These are phyloP conservation scores for Rhododendron ovatum DNA, from an alignment of 148 eudicot species.

Conservation along the genomic window DNA sequence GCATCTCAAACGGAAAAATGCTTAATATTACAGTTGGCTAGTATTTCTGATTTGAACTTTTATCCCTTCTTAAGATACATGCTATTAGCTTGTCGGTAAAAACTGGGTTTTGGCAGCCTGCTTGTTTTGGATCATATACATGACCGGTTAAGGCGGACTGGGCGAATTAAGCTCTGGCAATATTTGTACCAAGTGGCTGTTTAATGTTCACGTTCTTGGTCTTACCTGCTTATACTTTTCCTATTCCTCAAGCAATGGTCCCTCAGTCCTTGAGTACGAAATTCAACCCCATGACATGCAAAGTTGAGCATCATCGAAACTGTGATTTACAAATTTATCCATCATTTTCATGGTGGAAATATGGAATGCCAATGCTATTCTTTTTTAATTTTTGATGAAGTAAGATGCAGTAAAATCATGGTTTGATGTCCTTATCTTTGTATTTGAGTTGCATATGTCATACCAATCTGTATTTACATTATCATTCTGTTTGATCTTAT, in stretches of 20 bases:
- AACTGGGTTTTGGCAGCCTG: neutral
- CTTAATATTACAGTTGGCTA: neutral
- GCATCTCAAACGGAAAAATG: neutral
- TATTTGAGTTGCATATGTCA: neutral
- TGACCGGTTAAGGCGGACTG: neutral
- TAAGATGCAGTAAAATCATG: neutral
- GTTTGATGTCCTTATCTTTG: neutral
- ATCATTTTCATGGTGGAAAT: neutral
- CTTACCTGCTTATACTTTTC: neutral
- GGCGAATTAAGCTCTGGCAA: neutral
- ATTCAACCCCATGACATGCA: neutral
- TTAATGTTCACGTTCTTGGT: neutral
- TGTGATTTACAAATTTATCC: neutral
- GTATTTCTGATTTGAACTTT: neutral
- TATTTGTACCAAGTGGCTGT: neutral
- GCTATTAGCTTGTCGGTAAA: neutral
- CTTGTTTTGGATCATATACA: neutral
- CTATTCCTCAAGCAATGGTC: neutral
- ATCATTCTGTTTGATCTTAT: neutral
- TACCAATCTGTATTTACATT: neutral
- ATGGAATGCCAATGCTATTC: neutral
- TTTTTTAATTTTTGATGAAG: neutral
- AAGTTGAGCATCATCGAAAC: neutral
- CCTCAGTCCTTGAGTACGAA: neutral
- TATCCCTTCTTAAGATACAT: neutral